Conservation (phyloP, 305 asterid species). For the Andrographis paniculata region DNA sequence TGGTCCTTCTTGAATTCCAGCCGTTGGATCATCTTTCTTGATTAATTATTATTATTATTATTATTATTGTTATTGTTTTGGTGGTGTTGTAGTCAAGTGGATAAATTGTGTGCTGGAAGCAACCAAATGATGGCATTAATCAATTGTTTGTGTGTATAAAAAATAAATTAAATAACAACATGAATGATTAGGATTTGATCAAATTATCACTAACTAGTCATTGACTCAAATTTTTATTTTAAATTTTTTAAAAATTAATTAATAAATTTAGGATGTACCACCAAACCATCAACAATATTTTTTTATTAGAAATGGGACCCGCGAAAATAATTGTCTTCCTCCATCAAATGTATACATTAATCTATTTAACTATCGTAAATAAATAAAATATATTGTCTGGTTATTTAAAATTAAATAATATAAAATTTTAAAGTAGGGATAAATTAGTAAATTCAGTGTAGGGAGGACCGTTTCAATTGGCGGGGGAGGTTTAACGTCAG, state of each 20-base stretch:
- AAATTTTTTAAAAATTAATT: too few relatives aligned
- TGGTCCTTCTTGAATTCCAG: constrained; percentile 15
- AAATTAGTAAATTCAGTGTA: constrained; percentile 3
- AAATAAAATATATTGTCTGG: constrained; percentile 5
- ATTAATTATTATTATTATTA: not conserved
- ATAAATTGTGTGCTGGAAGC: not conserved
- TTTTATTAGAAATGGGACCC: too few relatives aligned
- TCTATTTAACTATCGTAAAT: too few relatives aligned
- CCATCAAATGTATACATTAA: too few relatives aligned
- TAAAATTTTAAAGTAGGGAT: constrained; percentile 8
- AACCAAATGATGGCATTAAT: constrained; percentile 6
- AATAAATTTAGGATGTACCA: too few relatives aligned
- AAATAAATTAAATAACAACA: too few relatives aligned
- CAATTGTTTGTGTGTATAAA: constrained; percentile 6
- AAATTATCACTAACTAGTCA: not conserved
- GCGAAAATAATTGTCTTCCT: too few relatives aligned
- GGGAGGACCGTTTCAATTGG: constrained; percentile 21
- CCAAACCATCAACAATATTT: too few relatives aligned
- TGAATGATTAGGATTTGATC: not conserved
- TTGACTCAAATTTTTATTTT: constrained; percentile 11
- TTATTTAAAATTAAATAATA: not conserved
- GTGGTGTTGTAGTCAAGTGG: not conserved
- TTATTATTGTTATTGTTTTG: not conserved
- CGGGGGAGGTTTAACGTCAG: constrained; percentile 10
- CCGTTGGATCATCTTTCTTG: constrained; percentile 22